A percentile compares a stretch with the other conserved stretches of the same genome.
These are phyloP conservation scores for Microdochium trichocladiopsis DNA, from an alignment of 2,329 filamentous ascomycete genomes.

Conservation along the genomic window DNA sequence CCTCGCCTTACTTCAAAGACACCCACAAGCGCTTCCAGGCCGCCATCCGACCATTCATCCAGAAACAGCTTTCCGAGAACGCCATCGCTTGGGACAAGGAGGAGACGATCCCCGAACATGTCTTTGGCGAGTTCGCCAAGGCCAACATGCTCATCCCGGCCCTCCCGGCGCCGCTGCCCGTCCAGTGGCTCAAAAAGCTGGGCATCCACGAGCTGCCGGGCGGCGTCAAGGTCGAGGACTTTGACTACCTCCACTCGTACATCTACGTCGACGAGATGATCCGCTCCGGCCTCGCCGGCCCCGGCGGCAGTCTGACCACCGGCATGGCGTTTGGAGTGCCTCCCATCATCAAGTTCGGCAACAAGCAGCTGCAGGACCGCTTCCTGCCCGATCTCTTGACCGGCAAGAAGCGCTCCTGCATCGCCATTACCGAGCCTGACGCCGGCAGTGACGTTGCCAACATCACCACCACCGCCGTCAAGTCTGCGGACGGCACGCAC, in stretches of 20 bases:
- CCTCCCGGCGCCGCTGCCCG: constrained; percentile 61
- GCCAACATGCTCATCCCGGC: constrained; percentile 66
- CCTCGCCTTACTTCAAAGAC: constrained; percentile 63
- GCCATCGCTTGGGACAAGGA: constrained; percentile 64
- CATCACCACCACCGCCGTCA: constrained; percentile 60
- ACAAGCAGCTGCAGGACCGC: constrained; percentile 51
- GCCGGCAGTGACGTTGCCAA: constrained; percentile 70
- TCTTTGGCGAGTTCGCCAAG: constrained; percentile 57
- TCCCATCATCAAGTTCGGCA: constrained; percentile 64
- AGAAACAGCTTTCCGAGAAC: constrained; percentile 52
- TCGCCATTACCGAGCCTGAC: constrained; percentile 73
- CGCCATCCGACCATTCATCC: constrained; percentile 58
- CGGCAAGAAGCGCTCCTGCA: constrained; percentile 61
- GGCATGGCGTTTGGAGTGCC: constrained; percentile 69
- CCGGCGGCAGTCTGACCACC: constrained; percentile 57
- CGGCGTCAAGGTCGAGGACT: constrained; percentile 63
- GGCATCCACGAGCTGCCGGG: constrained; percentile 62
- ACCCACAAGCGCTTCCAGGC: constrained; percentile 62
- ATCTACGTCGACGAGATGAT: constrained; percentile 69
- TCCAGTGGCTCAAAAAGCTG: constrained; percentile 57
- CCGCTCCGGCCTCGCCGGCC: constrained; percentile 57
- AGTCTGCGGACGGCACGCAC: constrained; percentile 54
- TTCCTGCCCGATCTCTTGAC: constrained; percentile 63
- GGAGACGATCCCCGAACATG: constrained; percentile 54
- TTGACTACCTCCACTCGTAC: constrained; percentile 62